These are phyloP conservation scores for Beauveria varroae DNA, from an alignment of 2,329 filamentous ascomycete species.

Conservation along the genomic window DNA sequence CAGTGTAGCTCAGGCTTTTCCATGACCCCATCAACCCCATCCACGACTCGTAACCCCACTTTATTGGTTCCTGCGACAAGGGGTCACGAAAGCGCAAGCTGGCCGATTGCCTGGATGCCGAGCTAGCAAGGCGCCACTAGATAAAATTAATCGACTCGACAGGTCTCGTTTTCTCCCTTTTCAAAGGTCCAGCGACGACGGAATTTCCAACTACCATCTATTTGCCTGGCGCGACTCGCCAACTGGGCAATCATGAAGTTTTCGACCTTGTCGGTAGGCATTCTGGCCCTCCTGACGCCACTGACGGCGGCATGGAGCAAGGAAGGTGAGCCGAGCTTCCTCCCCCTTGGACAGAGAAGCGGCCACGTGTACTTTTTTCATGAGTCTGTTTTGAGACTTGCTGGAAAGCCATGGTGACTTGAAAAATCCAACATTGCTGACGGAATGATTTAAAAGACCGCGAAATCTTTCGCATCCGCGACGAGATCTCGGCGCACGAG, in stretches of 20 bases:
- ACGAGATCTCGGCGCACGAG: slow-evolving; percentile 79
- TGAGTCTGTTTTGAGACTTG: neutral
- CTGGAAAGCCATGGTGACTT: neutral
- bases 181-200: neutral
- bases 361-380: neutral
- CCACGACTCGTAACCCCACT: neutral
- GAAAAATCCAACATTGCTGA: neutral
- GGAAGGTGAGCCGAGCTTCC: slow-evolving; percentile 53
- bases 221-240: neutral
- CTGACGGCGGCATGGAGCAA: slow-evolving; percentile 75
- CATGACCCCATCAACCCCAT: no score
- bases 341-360: neutral
- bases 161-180: neutral
- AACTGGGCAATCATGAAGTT: slow-evolving; percentile 60
- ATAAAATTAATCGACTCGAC: neutral
- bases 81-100: slow-evolving; percentile 8
- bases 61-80: slow-evolving; percentile 1
- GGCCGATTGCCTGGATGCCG: neutral
- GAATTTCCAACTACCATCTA: slow-evolving; percentile 1
- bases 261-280: slow-evolving; percentile 57
- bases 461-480: slow-evolving; percentile 92
- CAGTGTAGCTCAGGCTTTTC: no score
- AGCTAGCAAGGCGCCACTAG: slow-evolving; percentile 2
- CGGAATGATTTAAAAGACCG: slow-evolving; percentile 57
- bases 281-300: slow-evolving; percentile 59